Base-by-base conservation (phyloP, 257 asterid species). In the Catharanthus roseus region DNA sequence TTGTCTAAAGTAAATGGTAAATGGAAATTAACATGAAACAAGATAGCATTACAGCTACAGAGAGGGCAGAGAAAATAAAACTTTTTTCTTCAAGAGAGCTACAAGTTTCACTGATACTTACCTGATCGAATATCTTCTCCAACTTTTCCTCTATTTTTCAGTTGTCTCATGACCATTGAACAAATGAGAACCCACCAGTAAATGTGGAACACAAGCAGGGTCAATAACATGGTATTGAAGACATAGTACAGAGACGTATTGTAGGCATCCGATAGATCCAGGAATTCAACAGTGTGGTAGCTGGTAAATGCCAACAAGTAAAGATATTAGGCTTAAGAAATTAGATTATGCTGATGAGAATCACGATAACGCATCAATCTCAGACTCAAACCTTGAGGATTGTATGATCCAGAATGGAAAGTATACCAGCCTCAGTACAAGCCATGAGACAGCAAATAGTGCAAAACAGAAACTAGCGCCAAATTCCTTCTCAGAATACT, bases 41-140 rank as follows among this genome's bases (percentile, higher is more conserved):
- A 42, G 34, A 42, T 15, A 12, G 10, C n/a, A 23, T n/a, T 2
- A 47, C 24, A 28, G 18, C 7, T 26, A 13, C 9, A 45, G 1
- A 50, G 23, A 15, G 26, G 5, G 33, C 53, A 67, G 15, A 67
- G 19, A 45, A 18, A 54, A 74, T 18, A 19, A 4, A 34, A 41
- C 6, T 4, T 21, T 19, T 13, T 42, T 33, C 29, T 44, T 31
- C 41, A 42, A 26, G 41, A 26, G 26, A 42, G n/a, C 29, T 5
- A 41, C 24, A 16, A 57, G 29, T 57, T 55, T 6, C 5, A 56
- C 8, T 21, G n/a, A 47, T 31, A 75, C 81, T 66, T 66, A 90
- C 98, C 98, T 73, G 98, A 91, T 81, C 99, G 90, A 74, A 95
- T 85, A 78, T 95, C 99, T 91, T 91, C 99, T 65, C 97, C 97